A percentile compares a stretch with the other conserved stretches of the same genome.
Evolutionary conservation across 2,329 filamentous ascomycete genomes (phyloP).

Genomic region (Bipolaris zeicola): DNA sequence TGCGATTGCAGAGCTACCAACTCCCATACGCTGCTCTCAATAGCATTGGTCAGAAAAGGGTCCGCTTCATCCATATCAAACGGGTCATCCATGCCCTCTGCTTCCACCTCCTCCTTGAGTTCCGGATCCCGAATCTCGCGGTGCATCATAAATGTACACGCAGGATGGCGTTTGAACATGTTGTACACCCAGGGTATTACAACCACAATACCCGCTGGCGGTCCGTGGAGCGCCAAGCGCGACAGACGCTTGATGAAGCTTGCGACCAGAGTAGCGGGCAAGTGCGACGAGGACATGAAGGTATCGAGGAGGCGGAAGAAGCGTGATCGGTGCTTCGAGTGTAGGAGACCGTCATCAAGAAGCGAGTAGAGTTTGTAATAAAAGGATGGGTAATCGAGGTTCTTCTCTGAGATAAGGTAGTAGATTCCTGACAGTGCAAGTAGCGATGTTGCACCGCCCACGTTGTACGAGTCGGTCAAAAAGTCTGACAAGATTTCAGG

Average conservation of each 20-base stretch:
- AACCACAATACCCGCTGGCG: constrained; percentile 85
- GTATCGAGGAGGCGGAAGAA: constrained; percentile 93
- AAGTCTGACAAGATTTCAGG: constrained; percentile 95
- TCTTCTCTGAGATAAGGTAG: constrained; percentile 90
- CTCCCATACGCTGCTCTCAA: constrained; percentile 95
- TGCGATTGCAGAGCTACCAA: constrained; percentile 88
- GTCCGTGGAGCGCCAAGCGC: constrained; percentile 81
- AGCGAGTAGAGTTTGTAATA: constrained; percentile 93
- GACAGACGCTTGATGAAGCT: constrained; percentile 96
- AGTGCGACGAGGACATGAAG: constrained; percentile 88
- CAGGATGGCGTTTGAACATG: constrained; percentile 84
- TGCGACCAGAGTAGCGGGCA: constrained; percentile 87
- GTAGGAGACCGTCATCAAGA: constrained; percentile 81
- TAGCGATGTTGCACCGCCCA: constrained; percentile 83
- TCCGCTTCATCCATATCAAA: constrained; percentile 78
- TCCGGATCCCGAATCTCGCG: constrained; percentile 67
- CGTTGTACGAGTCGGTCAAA: constrained; percentile 88
- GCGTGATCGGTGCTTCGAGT: constrained; percentile 90
- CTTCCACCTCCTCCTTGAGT: constrained; percentile 64
- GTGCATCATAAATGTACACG: constrained; percentile 96
- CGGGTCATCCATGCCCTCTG: constrained; percentile 71
- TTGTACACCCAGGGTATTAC: constrained; percentile 96
- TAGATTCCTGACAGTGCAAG: constrained; percentile 92
- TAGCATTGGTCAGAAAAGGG: constrained; percentile 82
- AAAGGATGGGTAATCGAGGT: constrained; percentile 94